Evolutionary conservation across 371 early-diverging fungal genomes (phyloP).

Genomic region (Fennellomyces sp.): DNA sequence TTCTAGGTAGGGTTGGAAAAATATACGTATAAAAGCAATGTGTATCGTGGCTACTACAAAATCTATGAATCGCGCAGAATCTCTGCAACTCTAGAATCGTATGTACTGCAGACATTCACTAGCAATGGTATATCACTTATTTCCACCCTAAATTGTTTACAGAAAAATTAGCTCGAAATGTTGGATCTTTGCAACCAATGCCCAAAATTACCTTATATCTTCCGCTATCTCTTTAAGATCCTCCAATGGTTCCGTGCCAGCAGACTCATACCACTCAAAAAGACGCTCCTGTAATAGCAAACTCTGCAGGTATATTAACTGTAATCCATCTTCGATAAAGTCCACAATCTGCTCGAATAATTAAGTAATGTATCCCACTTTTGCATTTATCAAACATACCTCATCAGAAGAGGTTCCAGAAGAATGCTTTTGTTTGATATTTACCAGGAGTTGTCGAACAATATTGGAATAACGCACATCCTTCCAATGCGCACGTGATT

Average conservation of each 20-base stretch:
- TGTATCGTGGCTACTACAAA: no score
- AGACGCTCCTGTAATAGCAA: slow-evolving; percentile 40
- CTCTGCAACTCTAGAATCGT: slow-evolving; percentile 35
- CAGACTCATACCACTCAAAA: slow-evolving; percentile 23
- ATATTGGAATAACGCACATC: slow-evolving; percentile 27
- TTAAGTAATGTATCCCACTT: no score
- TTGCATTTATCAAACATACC: slow-evolving; percentile 19
- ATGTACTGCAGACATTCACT: slow-evolving; percentile 43
- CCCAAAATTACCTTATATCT: slow-evolving; percentile 34
- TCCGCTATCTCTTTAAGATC: slow-evolving; percentile 23
- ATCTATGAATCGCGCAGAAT: slow-evolving; percentile 8
- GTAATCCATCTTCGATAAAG: slow-evolving; percentile 41
- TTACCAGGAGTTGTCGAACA: slow-evolving; percentile 26
- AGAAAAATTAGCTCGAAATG: not conserved
- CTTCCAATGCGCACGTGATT: slow-evolving; percentile 19
- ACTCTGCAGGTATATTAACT: slow-evolving; percentile 43
- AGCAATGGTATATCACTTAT: slow-evolving; percentile 42
- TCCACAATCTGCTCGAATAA: slow-evolving; percentile 18
- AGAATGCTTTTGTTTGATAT: slow-evolving; percentile 28
- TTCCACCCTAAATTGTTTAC: slow-evolving; percentile 26
- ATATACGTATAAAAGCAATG: no score
- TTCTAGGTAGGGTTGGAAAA: no score
- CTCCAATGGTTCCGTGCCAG: slow-evolving; percentile 12
- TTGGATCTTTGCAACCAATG: not conserved
- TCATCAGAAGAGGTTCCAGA: slow-evolving; percentile 29